A percentile compares a stretch with the other conserved stretches of the same genome.
Evolutionary conservation across 2,329 filamentous ascomycete species (phyloP).

Genomic region (Stagonosporopsis tanaceti): DNA sequence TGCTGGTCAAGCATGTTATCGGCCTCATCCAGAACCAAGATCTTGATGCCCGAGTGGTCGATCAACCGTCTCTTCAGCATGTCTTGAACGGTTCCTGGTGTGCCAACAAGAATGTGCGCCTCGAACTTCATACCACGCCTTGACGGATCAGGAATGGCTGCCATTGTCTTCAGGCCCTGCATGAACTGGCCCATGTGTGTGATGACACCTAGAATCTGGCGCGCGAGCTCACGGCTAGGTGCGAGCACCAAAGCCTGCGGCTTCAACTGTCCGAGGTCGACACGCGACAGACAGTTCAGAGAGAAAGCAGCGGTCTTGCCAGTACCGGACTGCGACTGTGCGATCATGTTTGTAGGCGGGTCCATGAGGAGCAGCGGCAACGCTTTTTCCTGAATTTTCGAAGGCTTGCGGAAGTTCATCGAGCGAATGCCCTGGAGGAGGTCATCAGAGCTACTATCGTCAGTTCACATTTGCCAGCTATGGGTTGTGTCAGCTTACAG

Average conservation of each 20-base stretch:
- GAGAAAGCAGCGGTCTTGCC: slow-evolving; percentile 98
- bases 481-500: slow-evolving; percentile 63
- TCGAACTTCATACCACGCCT: slow-evolving; percentile 73
- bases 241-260: slow-evolving; percentile 91
- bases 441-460: slow-evolving; percentile 50
- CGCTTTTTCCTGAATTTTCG: slow-evolving; percentile 96
- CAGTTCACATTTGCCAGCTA: slow-evolving; percentile 11
- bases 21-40: slow-evolving; percentile 93
- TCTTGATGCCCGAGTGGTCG: slow-evolving; percentile 73
- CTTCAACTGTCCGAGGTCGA: slow-evolving; percentile 74
- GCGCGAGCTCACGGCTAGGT: slow-evolving; percentile 91
- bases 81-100: slow-evolving; percentile 91
- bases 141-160: slow-evolving; percentile 81
- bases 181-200: slow-evolving; percentile 85
- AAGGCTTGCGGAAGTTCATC: slow-evolving; percentile 92
- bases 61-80: slow-evolving; percentile 80
- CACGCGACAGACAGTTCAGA: slow-evolving; percentile 85
- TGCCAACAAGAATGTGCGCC: slow-evolving; percentile 86
- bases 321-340: slow-evolving; percentile 98
- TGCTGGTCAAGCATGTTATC: slow-evolving; percentile 99
- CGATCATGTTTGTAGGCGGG: slow-evolving; percentile 93
- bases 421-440: slow-evolving; percentile 70
- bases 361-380: slow-evolving; percentile 86
- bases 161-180: slow-evolving; percentile 75
- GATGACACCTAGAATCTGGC: slow-evolving; percentile 90